phyloP scores from a whole-genome alignment of 345 rosid species.

The Sonneratia alba region DNA sequence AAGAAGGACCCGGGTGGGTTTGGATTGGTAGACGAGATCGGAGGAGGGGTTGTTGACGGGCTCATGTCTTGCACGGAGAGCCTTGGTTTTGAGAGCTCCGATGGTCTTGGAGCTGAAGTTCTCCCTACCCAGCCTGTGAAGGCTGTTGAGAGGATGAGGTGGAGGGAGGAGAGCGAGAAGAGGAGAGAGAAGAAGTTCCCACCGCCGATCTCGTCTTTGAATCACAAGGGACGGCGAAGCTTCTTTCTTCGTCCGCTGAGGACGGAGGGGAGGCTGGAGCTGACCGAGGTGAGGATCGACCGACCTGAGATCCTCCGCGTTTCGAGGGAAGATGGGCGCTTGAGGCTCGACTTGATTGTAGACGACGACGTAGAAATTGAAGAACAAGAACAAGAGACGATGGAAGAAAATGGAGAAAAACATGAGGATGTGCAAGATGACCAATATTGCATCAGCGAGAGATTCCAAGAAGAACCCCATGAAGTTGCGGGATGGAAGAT shows the following conservation, averaged over 20 bases:
- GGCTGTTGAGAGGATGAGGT: conserved; percentile 15
- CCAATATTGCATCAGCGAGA: neutral
- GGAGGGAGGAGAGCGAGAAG: conserved; percentile 19
- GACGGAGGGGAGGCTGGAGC: conserved; percentile 59
- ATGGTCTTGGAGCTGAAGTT: conserved; percentile 32
- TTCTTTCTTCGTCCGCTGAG: conserved; percentile 59
- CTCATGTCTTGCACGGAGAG: conserved; percentile 76
- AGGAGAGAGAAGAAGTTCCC: conserved; percentile 41
- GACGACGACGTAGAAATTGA: conserved; percentile 17
- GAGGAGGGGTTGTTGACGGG: conserved; percentile 33
- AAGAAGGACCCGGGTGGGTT: conserved; percentile 23
- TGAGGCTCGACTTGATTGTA: conserved; percentile 46
- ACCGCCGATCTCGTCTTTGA: conserved; percentile 52
- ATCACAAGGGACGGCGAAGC: conserved; percentile 43
- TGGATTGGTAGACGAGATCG: conserved; percentile 32
- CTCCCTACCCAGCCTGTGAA: neutral
- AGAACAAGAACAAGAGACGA: conserved; percentile 8
- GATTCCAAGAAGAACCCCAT: conserved; percentile 8
- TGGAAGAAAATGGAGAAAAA: neutral
- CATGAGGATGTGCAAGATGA: neutral
- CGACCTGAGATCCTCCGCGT: conserved; percentile 49
- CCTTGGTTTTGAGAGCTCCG: conserved; percentile 78
- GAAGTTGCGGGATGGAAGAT: conserved; percentile 23
- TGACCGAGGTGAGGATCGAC: conserved; percentile 46
- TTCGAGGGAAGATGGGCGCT: conserved; percentile 48